Conservation (phyloP, 306 rosid genomes). For the Geum urbanum region DNA sequence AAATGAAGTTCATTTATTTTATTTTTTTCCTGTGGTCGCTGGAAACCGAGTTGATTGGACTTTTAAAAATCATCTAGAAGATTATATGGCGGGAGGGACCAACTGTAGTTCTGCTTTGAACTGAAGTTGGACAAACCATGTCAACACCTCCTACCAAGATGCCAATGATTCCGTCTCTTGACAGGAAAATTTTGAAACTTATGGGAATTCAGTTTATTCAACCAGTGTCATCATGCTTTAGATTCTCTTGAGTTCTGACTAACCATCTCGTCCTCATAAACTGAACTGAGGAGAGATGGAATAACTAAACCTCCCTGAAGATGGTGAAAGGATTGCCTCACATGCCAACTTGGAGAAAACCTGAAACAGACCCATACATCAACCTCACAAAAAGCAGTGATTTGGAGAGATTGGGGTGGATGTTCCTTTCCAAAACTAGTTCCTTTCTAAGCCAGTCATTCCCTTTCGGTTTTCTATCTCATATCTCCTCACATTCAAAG, state of each 20-base stretch:
- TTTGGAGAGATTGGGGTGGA: slow-evolving; percentile 3
- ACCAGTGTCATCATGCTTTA: neutral
- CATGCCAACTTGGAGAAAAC: slow-evolving; percentile 24
- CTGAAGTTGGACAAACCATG: neutral
- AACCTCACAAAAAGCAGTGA: slow-evolving; percentile 10
- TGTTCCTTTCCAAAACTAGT: slow-evolving; percentile 27
- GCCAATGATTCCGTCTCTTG: neutral
- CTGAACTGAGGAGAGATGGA: neutral
- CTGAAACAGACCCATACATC: slow-evolving; percentile 8
- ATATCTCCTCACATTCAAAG: slow-evolving; percentile 3
- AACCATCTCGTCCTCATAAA: neutral
- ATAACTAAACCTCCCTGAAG: neutral
- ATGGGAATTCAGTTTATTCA: neutral
- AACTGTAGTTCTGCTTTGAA: neutral
- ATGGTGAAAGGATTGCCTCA: slow-evolving; percentile 1
- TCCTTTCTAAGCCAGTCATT: slow-evolving; percentile 22
- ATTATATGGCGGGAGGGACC: neutral
- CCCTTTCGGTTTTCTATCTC: slow-evolving; percentile 12
- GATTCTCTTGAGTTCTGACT: neutral
- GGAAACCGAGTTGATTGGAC: neutral
- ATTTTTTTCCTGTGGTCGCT: neutral
- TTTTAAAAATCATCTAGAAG: neutral
- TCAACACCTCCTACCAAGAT: neutral
- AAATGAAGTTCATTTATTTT: neutral
- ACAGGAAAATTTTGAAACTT: no score